Percentiles rank a stretch among this genome's conserved stretches.
phyloP scores from a whole-genome alignment of 2,329 filamentous ascomycete genomes.

The Penicillium olsonii region DNA sequence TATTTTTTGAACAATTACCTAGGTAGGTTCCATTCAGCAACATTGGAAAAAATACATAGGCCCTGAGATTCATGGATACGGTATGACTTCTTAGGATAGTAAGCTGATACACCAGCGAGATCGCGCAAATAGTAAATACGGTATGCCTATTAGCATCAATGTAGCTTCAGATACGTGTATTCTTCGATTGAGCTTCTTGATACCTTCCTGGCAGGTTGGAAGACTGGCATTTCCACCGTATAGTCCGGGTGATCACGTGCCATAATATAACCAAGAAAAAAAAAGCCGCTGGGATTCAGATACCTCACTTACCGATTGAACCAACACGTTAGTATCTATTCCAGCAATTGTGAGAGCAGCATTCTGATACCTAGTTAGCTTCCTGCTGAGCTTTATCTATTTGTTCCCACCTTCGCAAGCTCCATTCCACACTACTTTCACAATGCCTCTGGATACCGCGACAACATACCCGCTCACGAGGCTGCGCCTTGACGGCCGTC shows the following conservation, averaged over 20 bases:
- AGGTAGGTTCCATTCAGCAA: too few relatives aligned
- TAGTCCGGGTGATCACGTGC: slow-evolving; percentile 1
- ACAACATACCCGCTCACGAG: slow-evolving; percentile 87
- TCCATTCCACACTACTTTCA: slow-evolving; percentile 3
- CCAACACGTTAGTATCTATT: slow-evolving; percentile 2
- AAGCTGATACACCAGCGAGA: too few relatives aligned
- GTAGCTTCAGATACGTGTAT: too few relatives aligned
- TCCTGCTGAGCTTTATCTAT: neutral
- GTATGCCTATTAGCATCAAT: neutral
- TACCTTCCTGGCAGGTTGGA: too few relatives aligned
- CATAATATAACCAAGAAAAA: slow-evolving; percentile 6
- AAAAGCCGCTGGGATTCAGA: slow-evolving; percentile 1
- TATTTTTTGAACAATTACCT: too few relatives aligned
- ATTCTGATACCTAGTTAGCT: neutral
- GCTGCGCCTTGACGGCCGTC: slow-evolving; percentile 76
- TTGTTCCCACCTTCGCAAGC: neutral
- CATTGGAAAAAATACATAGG: too few relatives aligned
- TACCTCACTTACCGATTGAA: neutral
- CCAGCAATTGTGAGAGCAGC: neutral
- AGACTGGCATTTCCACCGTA: too few relatives aligned
- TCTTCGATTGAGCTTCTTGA: too few relatives aligned
- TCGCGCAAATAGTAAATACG: too few relatives aligned
- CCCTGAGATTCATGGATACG: too few relatives aligned
- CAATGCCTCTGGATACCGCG: slow-evolving; percentile 92
- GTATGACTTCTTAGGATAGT: too few relatives aligned